Percentiles rank a stretch among this genome's conserved stretches.
Conservation (phyloP, 192 early-diverging fungal species). For the Coemansia guatemalensis region DNA sequence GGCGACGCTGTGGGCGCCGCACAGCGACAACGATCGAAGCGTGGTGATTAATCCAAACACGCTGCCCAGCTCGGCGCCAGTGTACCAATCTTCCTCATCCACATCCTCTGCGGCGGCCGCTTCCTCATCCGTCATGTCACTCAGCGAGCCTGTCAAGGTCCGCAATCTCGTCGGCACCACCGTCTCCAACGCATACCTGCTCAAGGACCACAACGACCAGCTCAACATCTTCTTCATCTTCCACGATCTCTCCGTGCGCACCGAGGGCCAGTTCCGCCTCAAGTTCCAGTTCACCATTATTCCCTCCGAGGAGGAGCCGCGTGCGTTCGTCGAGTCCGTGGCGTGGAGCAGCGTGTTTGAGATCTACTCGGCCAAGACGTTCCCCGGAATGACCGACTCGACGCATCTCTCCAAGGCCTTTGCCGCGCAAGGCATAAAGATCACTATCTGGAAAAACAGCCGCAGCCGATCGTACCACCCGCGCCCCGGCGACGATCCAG, state of each 20-base stretch:
- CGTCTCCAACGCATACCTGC: conserved; percentile 64
- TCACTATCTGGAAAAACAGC: conserved; percentile 67
- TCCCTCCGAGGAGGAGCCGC: conserved; percentile 56
- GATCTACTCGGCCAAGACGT: conserved; percentile 74
- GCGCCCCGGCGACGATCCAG: conserved; percentile 27
- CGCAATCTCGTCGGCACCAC: conserved; percentile 73
- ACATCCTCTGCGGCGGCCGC: neutral
- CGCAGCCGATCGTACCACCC: conserved; percentile 34
- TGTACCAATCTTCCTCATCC: conserved; percentile 30
- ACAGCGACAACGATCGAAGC: conserved; percentile 42
- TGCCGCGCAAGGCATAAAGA: conserved; percentile 76
- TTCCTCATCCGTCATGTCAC: conserved; percentile 44
- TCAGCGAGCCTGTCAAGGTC: conserved; percentile 52
- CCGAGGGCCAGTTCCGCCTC: conserved; percentile 71
- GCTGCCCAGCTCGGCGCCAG: conserved; percentile 37
- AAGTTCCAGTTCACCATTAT: conserved; percentile 68
- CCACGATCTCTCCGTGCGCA: conserved; percentile 75
- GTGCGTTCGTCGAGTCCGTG: conserved; percentile 43
- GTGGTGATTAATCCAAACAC: conserved; percentile 52
- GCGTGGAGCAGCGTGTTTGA: conserved; percentile 58
- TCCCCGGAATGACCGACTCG: conserved; percentile 82
- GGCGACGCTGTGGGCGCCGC: conserved; percentile 47
- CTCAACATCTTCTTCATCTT: conserved; percentile 78
- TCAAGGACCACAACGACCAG: conserved; percentile 64
- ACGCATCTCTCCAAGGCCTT: conserved; percentile 72